Evolutionary conservation across 139 green algal genomes (phyloP), one percentile per base, ranked within the genome.

Genomic region (Marvania coccoides): DNA sequence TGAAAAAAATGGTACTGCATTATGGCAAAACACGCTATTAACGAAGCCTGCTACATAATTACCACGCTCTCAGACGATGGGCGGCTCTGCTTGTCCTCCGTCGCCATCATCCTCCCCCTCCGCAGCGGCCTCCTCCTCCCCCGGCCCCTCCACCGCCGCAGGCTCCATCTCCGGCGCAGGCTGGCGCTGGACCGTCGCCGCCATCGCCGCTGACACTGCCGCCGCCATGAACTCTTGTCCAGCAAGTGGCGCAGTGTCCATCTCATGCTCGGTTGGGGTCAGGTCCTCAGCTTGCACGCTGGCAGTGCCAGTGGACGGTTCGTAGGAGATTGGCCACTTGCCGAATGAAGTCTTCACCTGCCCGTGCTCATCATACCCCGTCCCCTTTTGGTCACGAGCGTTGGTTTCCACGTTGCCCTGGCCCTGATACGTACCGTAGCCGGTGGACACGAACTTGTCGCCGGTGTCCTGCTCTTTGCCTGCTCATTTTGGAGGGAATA

Each of bases 81-180:
- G n/a, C n/a, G n/a, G n/a, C 8, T 56, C 23, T 33, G 47, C 19
- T 8, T 24, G 47, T 9, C 19, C 47, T 24, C 47, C 23, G 23
- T 24, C 3, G 3, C 47, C 47, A 23, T 31, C 47, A 6, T 24
- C 3, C 47, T 56, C 47, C 47, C 47, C n/a, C n/a, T n/a, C n/a
- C n/a, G n/a, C n/a, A n/a, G n/a, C n/a, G n/a, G 56, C 77, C 6
- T 75, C 62, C 30, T 69, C 48, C 36, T 73, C 77, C 2, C 73
- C 77, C 1, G 70, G 77, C 6, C 46, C 76, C n/a, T n/a, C n/a
- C n/a, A n/a, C n/a, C n/a, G n/a, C n/a, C n/a, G n/a, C n/a, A n/a
- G n/a, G n/a, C n/a, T n/a, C n/a, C n/a, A n/a, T n/a, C n/a, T n/a
- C n/a, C n/a, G n/a, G n/a, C n/a, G n/a, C n/a, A n/a, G n/a, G n/a